phyloP scores from a whole-genome alignment of 1,284 basidiomycete species.

The Ustilago bromivora region DNA sequence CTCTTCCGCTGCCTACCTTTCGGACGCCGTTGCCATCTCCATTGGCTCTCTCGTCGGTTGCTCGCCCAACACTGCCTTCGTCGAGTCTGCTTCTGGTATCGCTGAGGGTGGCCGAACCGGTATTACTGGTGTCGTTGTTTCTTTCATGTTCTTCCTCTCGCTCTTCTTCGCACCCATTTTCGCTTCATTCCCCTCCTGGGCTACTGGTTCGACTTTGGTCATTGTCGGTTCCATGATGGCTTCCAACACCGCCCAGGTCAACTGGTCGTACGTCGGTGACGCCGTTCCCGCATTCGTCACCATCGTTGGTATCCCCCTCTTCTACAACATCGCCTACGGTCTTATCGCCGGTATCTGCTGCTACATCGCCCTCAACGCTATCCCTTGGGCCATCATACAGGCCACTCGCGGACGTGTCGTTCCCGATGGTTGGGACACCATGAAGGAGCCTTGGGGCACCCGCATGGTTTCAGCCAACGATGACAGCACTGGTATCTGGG shows the following conservation, averaged over 20 bases:
- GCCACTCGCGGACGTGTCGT: constrained; percentile 76
- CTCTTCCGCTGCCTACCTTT: constrained; percentile 79
- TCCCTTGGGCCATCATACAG: constrained; percentile 75
- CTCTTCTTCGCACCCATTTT: constrained; percentile 92
- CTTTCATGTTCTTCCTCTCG: constrained; percentile 83
- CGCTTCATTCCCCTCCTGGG: constrained; percentile 86
- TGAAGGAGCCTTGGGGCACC: constrained; percentile 65
- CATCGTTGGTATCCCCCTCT: constrained; percentile 56
- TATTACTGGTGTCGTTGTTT: constrained; percentile 81
- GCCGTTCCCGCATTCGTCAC: constrained; percentile 75
- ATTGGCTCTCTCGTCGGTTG: constrained; percentile 86
- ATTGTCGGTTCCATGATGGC: constrained; percentile 92
- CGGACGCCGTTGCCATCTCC: constrained; percentile 81
- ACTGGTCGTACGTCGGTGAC: constrained; percentile 87
- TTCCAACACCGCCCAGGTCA: constrained; percentile 84
- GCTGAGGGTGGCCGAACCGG: constrained; percentile 89
- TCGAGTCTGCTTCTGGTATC: constrained; percentile 77
- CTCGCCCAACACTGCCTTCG: constrained; percentile 88
- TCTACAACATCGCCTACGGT: constrained; percentile 84
- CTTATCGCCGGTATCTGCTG: constrained; percentile 82
- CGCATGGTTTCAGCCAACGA: constrained; percentile 48
- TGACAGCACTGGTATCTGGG: constrained; percentile 45
- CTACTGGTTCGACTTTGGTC: constrained; percentile 86
- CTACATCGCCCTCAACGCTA: constrained; percentile 81
- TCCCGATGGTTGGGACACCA: constrained; percentile 74